Conservation (phyloP, 2,329 filamentous ascomycete species). For the Penicillium freii region DNA sequence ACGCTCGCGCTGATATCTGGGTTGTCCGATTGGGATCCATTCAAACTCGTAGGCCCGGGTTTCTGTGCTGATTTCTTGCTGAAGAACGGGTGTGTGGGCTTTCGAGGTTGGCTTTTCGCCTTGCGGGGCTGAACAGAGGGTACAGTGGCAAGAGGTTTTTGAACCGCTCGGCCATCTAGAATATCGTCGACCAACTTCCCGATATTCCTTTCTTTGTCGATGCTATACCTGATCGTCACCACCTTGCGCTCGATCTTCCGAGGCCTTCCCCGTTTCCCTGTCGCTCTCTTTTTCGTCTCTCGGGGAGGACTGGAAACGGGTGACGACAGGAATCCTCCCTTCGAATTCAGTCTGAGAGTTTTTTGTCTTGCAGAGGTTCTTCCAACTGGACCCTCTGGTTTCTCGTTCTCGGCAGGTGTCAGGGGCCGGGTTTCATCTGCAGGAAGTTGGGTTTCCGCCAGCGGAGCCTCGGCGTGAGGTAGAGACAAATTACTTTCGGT, state of each 20-base stretch:
- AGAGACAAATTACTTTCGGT: background rate
- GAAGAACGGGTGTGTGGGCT: slow-evolving; percentile 68
- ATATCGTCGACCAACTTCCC: slow-evolving; percentile 65
- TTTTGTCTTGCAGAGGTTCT: slow-evolving; percentile 50
- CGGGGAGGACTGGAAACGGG: slow-evolving; percentile 26
- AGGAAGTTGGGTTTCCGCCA: background rate
- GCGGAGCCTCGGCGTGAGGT: slow-evolving; percentile 1
- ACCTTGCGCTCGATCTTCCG: slow-evolving; percentile 36
- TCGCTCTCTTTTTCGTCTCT: slow-evolving; percentile 16
- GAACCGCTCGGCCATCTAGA: slow-evolving; percentile 43
- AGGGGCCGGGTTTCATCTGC: background rate
- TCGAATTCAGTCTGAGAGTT: slow-evolving; percentile 41
- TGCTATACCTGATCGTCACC: slow-evolving; percentile 61
- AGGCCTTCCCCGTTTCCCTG: slow-evolving; percentile 37
- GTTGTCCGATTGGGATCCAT: background rate
- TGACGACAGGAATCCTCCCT: slow-evolving; percentile 46
- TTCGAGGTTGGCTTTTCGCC: slow-evolving; percentile 35
- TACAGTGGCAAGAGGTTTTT: slow-evolving; percentile 23
- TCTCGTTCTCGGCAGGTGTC: background rate
- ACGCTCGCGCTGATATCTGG: background rate
- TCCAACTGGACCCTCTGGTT: background rate
- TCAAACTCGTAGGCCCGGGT: background rate
- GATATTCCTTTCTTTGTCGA: slow-evolving; percentile 48
- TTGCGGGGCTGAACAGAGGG: slow-evolving; percentile 1
- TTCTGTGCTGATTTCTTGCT: slow-evolving; percentile 51